These are phyloP conservation scores for Punica granatum DNA, from an alignment of 345 rosid species.

Conservation along the genomic window DNA sequence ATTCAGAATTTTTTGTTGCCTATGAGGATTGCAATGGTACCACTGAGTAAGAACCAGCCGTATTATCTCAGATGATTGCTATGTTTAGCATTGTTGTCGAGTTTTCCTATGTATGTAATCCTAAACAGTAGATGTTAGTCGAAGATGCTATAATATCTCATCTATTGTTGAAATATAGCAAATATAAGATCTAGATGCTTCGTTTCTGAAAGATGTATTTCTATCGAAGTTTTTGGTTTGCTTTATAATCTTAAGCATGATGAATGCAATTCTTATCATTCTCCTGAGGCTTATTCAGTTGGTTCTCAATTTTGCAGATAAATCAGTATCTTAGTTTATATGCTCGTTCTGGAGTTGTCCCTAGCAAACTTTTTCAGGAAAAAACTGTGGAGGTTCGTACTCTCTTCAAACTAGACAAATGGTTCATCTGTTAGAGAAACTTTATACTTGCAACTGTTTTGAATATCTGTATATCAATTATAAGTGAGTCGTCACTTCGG, in stretches of 20 bases:
- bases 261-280: neutral
- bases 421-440: neutral
- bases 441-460: neutral
- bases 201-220: neutral
- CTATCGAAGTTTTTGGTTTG: neutral
- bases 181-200: neutral
- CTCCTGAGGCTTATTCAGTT: conserved; percentile 6
- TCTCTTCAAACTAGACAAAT: conserved; percentile 3
- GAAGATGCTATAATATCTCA: neutral
- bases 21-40: neutral
- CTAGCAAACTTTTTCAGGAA: conserved; percentile 68
- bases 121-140: neutral
- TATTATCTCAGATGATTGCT: neutral
- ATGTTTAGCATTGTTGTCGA: neutral
- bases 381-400: conserved; percentile 62
- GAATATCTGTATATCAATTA: too few relatives aligned
- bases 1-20: neutral
- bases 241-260: neutral
- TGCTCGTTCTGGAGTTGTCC: conserved; percentile 59
- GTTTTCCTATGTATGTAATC: neutral
- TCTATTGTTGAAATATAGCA: neutral
- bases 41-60: neutral
- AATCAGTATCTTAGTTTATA: conserved; percentile 62
- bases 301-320: conserved; percentile 43
- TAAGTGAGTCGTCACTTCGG: neutral